Conservation (phyloP, 2,329 filamentous ascomycete species). For the Aspergillus sp. region DNA sequence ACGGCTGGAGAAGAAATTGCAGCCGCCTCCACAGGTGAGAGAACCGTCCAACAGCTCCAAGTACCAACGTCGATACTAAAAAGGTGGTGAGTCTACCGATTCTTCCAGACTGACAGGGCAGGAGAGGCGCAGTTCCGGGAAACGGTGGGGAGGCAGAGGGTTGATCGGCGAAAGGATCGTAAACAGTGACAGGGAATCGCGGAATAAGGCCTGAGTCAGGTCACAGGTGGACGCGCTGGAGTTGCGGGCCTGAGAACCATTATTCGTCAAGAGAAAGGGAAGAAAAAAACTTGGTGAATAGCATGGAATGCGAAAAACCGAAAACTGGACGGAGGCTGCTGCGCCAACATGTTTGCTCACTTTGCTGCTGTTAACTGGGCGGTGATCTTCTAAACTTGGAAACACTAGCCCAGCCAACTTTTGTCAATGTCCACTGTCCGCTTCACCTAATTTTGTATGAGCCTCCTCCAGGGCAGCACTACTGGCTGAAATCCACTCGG, state of each 20-base stretch:
- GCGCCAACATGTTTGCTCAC: slow-evolving; percentile 22
- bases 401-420: slow-evolving; percentile 12
- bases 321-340: slow-evolving; percentile 12
- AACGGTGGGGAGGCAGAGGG: slow-evolving; percentile 17
- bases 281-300: slow-evolving; percentile 14
- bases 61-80: background rate
- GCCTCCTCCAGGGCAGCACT: background rate
- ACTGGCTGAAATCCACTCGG: background rate
- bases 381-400: slow-evolving; percentile 22
- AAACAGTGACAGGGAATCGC: slow-evolving; percentile 12
- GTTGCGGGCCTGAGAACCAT: background rate
- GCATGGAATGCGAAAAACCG: slow-evolving; percentile 16
- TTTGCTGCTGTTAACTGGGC: slow-evolving; percentile 14
- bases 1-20: background rate
- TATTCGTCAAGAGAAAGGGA: slow-evolving; percentile 6
- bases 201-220: slow-evolving; percentile 2
- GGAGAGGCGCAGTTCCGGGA: slow-evolving; percentile 21
- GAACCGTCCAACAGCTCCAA: background rate
- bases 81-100: slow-evolving; percentile 15
- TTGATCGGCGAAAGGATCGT: slow-evolving; percentile 9
- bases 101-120: slow-evolving; percentile 16
- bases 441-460: slow-evolving; percentile 2
- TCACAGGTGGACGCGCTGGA: slow-evolving; percentile 11
- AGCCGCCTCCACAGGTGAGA: background rate
- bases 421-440: background rate